Evolutionary conservation across 352 stramenopile genomes (phyloP).

Genomic region (Phytophthora foliorum): DNA sequence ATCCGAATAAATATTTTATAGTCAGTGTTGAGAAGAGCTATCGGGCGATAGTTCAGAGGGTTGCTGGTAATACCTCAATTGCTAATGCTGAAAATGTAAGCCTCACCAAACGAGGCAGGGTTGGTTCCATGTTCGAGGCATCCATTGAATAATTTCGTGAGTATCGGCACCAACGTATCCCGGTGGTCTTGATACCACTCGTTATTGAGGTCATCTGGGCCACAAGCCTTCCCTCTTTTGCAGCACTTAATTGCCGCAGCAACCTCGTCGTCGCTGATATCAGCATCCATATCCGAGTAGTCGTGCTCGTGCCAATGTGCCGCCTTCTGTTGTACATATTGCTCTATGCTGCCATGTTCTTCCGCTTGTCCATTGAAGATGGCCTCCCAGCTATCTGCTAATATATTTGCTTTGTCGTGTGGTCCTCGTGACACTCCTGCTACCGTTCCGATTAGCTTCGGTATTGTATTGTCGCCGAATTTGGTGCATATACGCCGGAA

Average conservation of each 20-base stretch:
- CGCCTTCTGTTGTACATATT: too few species aligned
- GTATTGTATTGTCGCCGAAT: slow-evolving; percentile 3
- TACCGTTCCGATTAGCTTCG: not conserved
- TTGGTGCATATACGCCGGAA: slow-evolving; percentile 7
- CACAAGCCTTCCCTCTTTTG: slow-evolving; percentile 6
- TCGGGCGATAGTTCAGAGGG: slow-evolving; percentile 9
- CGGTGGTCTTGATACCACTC: slow-evolving; percentile 5
- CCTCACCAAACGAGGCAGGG: too few species aligned
- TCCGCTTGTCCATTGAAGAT: slow-evolving; percentile 1
- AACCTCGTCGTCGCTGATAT: not conserved
- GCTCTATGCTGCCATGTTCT: too few species aligned
- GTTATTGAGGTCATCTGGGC: not conserved
- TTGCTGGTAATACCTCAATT: slow-evolving; percentile 9
- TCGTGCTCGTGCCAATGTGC: too few species aligned
- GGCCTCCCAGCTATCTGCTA: not conserved
- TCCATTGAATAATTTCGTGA: slow-evolving; percentile 2
- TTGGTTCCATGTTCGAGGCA: too few species aligned
- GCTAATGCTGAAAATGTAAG: slow-evolving; percentile 8
- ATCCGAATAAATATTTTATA: slow-evolving; percentile 13
- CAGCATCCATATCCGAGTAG: not conserved
- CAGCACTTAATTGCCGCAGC: not conserved
- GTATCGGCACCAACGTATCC: not conserved
- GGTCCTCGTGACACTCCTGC: not conserved
- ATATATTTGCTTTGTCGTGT: slow-evolving; percentile 1
- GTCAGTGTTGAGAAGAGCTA: slow-evolving; percentile 4